A percentile compares a stretch with the other conserved stretches of the same genome.
Evolutionary conservation across 1,139 yeast species (phyloP).

Genomic region (Debaryomyces robertsiae): DNA sequence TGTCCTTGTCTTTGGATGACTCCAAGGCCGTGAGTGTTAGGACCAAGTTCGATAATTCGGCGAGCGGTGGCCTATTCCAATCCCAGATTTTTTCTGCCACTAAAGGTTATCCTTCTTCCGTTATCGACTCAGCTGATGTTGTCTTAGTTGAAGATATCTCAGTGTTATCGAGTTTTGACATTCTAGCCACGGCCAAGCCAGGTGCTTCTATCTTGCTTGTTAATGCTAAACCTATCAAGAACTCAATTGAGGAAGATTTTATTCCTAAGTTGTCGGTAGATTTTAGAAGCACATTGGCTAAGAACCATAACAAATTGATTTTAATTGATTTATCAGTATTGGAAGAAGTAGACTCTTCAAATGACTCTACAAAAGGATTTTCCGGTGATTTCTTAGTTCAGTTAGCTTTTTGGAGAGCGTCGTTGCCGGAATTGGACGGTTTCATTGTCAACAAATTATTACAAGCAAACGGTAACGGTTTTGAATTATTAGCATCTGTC

Average conservation of each 20-base stretch:
- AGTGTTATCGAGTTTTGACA: constrained; percentile 58
- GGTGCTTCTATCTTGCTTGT: constrained; percentile 60
- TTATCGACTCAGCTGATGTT: constrained; percentile 63
- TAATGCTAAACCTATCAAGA: constrained; percentile 41
- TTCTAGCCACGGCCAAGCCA: constrained; percentile 59
- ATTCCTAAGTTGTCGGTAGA: constrained; percentile 54
- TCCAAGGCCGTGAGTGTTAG: constrained; percentile 55
- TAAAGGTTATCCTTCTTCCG: constrained; percentile 27
- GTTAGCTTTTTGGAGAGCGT: constrained; percentile 76
- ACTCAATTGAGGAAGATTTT: constrained; percentile 44
- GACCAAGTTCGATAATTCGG: constrained; percentile 69
- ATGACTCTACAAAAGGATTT: constrained; percentile 73
- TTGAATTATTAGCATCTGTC: constrained; percentile 82
- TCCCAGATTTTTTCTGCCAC: constrained; percentile 61
- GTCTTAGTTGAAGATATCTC: constrained; percentile 62
- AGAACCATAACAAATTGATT: constrained; percentile 53
- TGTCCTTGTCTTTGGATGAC: constrained; percentile 69
- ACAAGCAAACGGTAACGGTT: constrained; percentile 79
- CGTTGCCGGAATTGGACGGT: constrained; percentile 63
- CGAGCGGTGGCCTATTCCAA: constrained; percentile 77
- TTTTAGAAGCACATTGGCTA: constrained; percentile 58
- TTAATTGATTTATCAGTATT: constrained; percentile 62
- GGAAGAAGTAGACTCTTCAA: constrained; percentile 48
- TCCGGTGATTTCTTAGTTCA: constrained; percentile 75
- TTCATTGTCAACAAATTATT: constrained; percentile 77